Base-by-base conservation (phyloP, 2,329 filamentous ascomycete genomes). In the Scedosporium dehoogii region DNA sequence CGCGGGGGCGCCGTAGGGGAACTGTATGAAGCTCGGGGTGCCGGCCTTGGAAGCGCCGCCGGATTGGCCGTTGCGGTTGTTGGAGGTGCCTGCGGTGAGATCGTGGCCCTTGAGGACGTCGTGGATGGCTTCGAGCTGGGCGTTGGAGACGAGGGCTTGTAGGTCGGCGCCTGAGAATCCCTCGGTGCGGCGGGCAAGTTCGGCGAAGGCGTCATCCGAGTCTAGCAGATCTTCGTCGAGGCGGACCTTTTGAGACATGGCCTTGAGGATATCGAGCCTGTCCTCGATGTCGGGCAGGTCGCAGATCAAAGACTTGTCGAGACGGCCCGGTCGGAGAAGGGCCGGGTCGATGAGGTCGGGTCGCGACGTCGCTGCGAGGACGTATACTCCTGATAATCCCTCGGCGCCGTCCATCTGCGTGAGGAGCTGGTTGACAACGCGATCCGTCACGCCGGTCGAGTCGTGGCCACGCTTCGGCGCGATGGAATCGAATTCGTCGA, bases 371-470 rank as follows among this genome's bases (percentile, higher is more conserved):
- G 94, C 96, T 23, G 96, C 96, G 2, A 99, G 83, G 5, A 99
- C 94, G 69, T 99, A 99, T 0, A 99, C 96, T 1, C 94, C 94
- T 0, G 88, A 92, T 4, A 99, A 77, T 0, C 94, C 96, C 74
- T 99, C 96, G 0, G 94, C 94, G 70, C 94, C 94, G 70, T 99
- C 94, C 94, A 99, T 99, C 74, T 97, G 93, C 0, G 96, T 99
- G 10, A 99, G 83, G 63, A 99, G 85, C 79, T 99, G 96, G 73
- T 99, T 99, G 68, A 99, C 94, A 0, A 99, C 96, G 44, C 96
- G 86, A 74, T 99, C 96, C 0, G 94, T 99, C n/a, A 99, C 96
- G 66, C 96, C 94, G 0, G 94, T 99, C 1, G 89, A 94, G 73
- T 99, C 96, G 72, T 99, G 94, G 0, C 94, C 94, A 76, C 94